Percentiles rank a stretch among this genome's conserved stretches.
phyloP scores from a whole-genome alignment of 2,329 filamentous ascomycete species.

The Colletotrichum paranaense region DNA sequence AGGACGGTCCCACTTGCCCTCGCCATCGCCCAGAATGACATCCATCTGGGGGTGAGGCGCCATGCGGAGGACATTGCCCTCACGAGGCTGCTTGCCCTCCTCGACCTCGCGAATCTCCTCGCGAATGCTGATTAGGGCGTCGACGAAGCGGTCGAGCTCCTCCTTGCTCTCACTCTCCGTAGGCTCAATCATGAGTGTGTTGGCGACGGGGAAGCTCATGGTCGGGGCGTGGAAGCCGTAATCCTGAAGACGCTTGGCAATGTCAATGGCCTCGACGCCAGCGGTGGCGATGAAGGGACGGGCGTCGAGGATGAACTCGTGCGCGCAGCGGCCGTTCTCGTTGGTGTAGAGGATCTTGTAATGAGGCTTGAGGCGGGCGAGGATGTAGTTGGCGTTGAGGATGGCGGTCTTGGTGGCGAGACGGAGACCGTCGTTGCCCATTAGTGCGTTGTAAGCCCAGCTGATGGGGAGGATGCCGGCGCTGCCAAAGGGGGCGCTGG shows the following conservation, averaged over 20 bases:
- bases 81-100: constrained; percentile 78
- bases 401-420: constrained; percentile 92
- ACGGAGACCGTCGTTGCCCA: constrained; percentile 85
- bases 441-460: constrained; percentile 95
- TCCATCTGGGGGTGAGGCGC: constrained; percentile 88
- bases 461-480: constrained; percentile 94
- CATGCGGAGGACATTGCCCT: constrained; percentile 89
- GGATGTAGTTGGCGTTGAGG: constrained; percentile 98
- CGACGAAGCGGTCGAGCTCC: constrained; percentile 93
- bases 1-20: constrained; percentile 78
- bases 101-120: constrained; percentile 87
- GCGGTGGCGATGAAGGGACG: constrained; percentile 85
- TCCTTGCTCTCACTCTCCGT: constrained; percentile 93
- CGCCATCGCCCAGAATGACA: constrained; percentile 70
- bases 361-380: constrained; percentile 85
- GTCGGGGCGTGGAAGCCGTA: constrained; percentile 98
- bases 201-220: constrained; percentile 95
- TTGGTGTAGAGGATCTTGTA: constrained; percentile 97
- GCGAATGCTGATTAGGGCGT: constrained; percentile 88
- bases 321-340: constrained; percentile 85
- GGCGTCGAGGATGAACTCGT: constrained; percentile 96
- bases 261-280: constrained; percentile 91
- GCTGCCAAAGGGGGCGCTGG: constrained; percentile 86
- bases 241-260: constrained; percentile 96
- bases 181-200: constrained; percentile 98